phyloP scores from a whole-genome alignment of 495 filamentous ascomycete species.

The Annulohypoxylon maeteangense region DNA sequence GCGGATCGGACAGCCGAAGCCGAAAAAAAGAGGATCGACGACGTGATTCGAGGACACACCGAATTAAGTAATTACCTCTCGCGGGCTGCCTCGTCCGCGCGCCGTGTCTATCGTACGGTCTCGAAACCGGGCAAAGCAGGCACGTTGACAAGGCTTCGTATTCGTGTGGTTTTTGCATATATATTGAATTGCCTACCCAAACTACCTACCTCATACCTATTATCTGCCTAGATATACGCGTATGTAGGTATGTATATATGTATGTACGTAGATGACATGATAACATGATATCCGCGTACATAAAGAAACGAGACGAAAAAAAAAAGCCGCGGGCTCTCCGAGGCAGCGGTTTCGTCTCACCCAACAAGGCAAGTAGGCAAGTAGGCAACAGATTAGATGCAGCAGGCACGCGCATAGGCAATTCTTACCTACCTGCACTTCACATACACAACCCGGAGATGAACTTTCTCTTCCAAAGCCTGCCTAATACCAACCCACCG shows the following conservation, averaged over 20 bases:
- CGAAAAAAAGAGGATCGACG: neutral
- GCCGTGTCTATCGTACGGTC: too few relatives aligned
- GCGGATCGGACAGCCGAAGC: neutral
- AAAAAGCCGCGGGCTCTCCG: neutral
- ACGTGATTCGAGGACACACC: neutral
- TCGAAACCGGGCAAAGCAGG: neutral
- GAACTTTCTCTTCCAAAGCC: neutral
- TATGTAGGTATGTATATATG: neutral
- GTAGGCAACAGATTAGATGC: neutral
- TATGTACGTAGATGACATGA: neutral
- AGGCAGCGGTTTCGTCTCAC: slow-evolving; percentile 3
- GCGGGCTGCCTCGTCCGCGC: slow-evolving; percentile 4
- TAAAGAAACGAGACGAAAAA: neutral
- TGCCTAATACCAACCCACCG: neutral
- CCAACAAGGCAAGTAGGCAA: neutral
- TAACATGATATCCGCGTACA: neutral
- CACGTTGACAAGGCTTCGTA: neutral
- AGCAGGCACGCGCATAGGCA: neutral
- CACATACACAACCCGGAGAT: neutral
- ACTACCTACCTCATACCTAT: neutral
- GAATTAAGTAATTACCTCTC: slow-evolving; percentile 14
- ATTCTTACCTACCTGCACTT: neutral
- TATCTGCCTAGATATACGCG: too few relatives aligned
- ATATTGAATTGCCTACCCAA: slow-evolving; percentile 1
- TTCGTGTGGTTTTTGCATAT: neutral